Evolutionary conservation across 495 filamentous ascomycete species (phyloP).

Genomic region (Podospora pseudopauciseta): DNA sequence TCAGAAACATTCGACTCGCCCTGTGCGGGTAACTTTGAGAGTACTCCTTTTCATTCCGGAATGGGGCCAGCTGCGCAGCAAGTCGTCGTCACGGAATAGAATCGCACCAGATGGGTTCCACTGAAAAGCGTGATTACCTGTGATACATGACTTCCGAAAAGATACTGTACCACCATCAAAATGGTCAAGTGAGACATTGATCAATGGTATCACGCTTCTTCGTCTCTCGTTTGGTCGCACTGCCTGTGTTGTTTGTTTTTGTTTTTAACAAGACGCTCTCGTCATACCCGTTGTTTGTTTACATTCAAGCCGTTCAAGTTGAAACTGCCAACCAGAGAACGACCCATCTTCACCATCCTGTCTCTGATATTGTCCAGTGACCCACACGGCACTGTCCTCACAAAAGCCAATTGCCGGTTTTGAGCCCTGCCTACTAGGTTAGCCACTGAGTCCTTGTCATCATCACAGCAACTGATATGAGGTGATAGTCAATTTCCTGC

Average conservation of each 20-base stretch:
- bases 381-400: no score
- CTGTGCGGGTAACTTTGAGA: no score
- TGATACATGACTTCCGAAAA: background rate
- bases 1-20: no score
- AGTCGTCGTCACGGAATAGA: no score
- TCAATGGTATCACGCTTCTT: background rate
- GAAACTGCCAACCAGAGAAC: background rate
- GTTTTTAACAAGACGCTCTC: background rate
- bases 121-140: no score
- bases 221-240: background rate
- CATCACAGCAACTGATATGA: background rate
- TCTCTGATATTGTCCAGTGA: no score
- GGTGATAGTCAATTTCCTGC: background rate
- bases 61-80: no score
- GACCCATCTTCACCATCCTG: no score
- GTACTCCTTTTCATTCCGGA: background rate
- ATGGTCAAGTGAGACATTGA: background rate
- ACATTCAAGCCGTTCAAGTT: background rate
- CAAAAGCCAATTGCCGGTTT: no score
- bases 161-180: background rate
- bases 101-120: no score
- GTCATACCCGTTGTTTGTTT: background rate
- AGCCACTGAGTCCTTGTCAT: no score
- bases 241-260: background rate
- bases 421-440: no score